Evolutionary conservation across 345 rosid species (phyloP).

Genomic region (Rhodomyrtus tomentosa): DNA sequence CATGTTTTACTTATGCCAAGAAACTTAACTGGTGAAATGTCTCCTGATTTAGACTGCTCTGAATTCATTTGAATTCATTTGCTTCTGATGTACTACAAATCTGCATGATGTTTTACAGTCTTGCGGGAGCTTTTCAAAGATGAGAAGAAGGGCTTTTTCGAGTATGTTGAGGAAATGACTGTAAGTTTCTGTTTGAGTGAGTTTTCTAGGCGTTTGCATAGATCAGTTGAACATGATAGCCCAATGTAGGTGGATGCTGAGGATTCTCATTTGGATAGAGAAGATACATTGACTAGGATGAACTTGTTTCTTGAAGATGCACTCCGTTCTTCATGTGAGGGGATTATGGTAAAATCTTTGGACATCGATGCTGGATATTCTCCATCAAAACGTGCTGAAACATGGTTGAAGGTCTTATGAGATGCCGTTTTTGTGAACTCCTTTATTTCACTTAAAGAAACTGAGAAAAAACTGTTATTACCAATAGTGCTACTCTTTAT

Average conservation of each 20-base stretch:
- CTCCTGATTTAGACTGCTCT: not conserved
- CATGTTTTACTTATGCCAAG: not conserved
- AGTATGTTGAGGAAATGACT: constrained; percentile 52
- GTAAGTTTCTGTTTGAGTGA: constrained; percentile 24
- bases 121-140: constrained; percentile 51
- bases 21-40: not conserved
- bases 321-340: constrained; percentile 64
- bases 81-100: not conserved
- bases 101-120: constrained; percentile 15
- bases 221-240: not conserved
- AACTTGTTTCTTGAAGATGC: constrained; percentile 63
- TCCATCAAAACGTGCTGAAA: constrained; percentile 74
- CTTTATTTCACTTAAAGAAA: not conserved
- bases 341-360: constrained; percentile 71
- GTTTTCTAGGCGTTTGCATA: not conserved
- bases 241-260: constrained; percentile 42
- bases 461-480: not conserved
- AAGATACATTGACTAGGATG: constrained; percentile 29
- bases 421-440: not conserved
- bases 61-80: not conserved
- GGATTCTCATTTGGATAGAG: constrained; percentile 36
- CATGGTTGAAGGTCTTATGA: constrained; percentile 74
- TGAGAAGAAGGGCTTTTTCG: constrained; percentile 57
- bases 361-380: constrained; percentile 62
- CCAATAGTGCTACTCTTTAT: constrained; percentile 8